phyloP scores from a whole-genome alignment of 163 green algal genomes.

The Scenedesmus sp. region DNA sequence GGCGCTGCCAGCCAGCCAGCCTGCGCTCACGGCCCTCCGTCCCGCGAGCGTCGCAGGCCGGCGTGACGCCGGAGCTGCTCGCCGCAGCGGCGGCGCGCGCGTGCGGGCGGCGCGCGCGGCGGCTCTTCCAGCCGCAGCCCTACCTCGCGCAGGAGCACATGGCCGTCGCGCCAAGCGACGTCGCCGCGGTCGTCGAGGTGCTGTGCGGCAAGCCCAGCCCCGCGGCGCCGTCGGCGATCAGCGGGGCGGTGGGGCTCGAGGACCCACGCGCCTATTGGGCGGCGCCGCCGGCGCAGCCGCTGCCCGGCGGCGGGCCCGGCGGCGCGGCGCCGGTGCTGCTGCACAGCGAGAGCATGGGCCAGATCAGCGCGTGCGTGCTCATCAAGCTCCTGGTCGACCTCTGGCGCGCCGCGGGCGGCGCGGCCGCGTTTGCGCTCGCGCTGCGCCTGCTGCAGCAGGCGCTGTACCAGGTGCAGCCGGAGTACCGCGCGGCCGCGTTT shows the following conservation, averaged over 20 bases:
- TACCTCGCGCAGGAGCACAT: constrained; percentile 71
- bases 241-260: constrained; percentile 23
- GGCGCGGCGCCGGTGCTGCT: not conserved
- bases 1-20: not conserved
- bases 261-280: constrained; percentile 34
- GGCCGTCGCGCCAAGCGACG: constrained; percentile 49
- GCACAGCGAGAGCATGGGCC: constrained; percentile 36
- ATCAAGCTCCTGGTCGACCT: constrained; percentile 84
- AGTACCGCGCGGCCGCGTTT: constrained; percentile 65
- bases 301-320: not conserved
- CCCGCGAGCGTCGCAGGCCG: constrained; percentile 19
- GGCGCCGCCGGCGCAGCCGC: not conserved
- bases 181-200: constrained; percentile 64
- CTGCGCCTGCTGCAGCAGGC: constrained; percentile 75
- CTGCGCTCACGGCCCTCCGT: too few relatives aligned
- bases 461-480: constrained; percentile 41
- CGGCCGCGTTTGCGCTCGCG: constrained; percentile 61
- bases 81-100: constrained; percentile 2
- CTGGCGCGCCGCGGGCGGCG: constrained; percentile 63
- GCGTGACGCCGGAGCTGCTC: constrained; percentile 31
- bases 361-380: constrained; percentile 71
- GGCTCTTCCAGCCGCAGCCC: constrained; percentile 78
- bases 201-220: constrained; percentile 36
- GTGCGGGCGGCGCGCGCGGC: constrained; percentile 1
- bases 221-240: constrained; percentile 31